These are phyloP conservation scores for Darksidea phi DNA, from an alignment of 495 filamentous ascomycete genomes.

Conservation along the genomic window DNA sequence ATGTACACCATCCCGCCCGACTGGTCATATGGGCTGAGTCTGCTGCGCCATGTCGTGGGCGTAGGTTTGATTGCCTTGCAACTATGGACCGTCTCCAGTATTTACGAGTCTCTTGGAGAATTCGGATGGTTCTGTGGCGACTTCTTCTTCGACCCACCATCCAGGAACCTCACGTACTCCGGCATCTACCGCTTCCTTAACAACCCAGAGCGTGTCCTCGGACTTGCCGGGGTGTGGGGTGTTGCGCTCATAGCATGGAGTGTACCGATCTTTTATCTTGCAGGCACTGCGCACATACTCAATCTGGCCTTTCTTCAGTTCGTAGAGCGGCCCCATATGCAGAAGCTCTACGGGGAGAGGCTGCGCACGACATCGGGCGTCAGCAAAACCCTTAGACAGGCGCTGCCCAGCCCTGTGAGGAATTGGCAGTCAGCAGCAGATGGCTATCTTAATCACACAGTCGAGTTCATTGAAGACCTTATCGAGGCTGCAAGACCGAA, in stretches of 20 bases:
- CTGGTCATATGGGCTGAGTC: constrained; percentile 78
- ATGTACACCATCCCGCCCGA: constrained; percentile 83
- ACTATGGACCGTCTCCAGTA: constrained; percentile 87
- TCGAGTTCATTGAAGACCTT: constrained; percentile 87
- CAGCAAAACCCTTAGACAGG: constrained; percentile 82
- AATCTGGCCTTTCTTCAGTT: constrained; percentile 87
- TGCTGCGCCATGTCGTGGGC: constrained; percentile 85
- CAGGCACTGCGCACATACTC: constrained; percentile 78
- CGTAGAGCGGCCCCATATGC: constrained; percentile 96
- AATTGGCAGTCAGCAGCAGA: constrained; percentile 82
- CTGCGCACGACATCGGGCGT: constrained; percentile 85
- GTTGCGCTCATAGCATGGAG: constrained; percentile 90
- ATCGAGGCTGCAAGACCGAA: constrained; percentile 84
- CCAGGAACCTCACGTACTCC: constrained; percentile 85
- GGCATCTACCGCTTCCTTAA: constrained; percentile 98
- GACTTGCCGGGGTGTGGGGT: constrained; percentile 94
- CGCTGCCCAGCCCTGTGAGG: constrained; percentile 75
- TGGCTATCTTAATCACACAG: constrained; percentile 77
- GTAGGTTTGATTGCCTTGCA: constrained; percentile 79
- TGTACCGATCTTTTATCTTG: constrained; percentile 75
- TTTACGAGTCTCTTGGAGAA: constrained; percentile 94
- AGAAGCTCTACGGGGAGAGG: constrained; percentile 87
- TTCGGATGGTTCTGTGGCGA: constrained; percentile 99
- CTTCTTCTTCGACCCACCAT: constrained; percentile 81
- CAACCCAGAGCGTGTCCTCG: constrained; percentile 92